These are phyloP conservation scores for Capsicum rhomboideum DNA, from an alignment of 257 asterid genomes.

Conservation along the genomic window DNA sequence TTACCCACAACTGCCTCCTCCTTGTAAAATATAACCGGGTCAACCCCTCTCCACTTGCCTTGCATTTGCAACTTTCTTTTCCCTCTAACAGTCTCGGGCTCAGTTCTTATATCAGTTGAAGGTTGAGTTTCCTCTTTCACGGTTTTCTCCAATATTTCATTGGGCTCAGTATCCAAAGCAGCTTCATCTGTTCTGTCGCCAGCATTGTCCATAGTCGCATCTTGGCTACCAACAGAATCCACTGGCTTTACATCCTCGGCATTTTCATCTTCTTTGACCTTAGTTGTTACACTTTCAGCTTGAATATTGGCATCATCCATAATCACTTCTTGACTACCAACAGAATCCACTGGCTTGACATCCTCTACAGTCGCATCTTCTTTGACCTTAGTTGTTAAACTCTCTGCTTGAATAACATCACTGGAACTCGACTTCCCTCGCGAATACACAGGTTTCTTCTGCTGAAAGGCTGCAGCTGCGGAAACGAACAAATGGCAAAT, in stretches of 20 bases:
- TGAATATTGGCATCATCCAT: slow-evolving; percentile 3
- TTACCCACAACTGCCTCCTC: slow-evolving; percentile 48
- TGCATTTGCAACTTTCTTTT: slow-evolving; percentile 83
- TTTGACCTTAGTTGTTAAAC: slow-evolving; percentile 25
- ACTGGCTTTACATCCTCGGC: neutral
- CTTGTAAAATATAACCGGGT: slow-evolving; percentile 82
- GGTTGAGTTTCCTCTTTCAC: slow-evolving; percentile 33
- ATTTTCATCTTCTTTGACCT: slow-evolving; percentile 31
- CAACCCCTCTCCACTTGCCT: slow-evolving; percentile 97
- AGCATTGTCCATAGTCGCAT: neutral
- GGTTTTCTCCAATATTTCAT: slow-evolving; percentile 24
- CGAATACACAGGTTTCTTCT: slow-evolving; percentile 35
- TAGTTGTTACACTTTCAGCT: slow-evolving; percentile 25
- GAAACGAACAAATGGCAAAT: neutral
- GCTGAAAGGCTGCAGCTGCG: slow-evolving; percentile 9
- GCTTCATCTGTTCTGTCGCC: slow-evolving; percentile 29
- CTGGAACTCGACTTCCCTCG: slow-evolving; percentile 23
- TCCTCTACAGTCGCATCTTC: slow-evolving; percentile 23
- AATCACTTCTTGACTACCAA: neutral
- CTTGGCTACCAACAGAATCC: neutral
- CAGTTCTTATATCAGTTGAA: slow-evolving; percentile 24
- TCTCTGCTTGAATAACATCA: slow-evolving; percentile 18
- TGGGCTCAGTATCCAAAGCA: slow-evolving; percentile 27
- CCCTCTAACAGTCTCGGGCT: slow-evolving; percentile 30
- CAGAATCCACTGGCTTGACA: slow-evolving; percentile 1